Evolutionary conservation across 495 filamentous ascomycete genomes (phyloP).

Genomic region (Trichoderma gamsii): DNA sequence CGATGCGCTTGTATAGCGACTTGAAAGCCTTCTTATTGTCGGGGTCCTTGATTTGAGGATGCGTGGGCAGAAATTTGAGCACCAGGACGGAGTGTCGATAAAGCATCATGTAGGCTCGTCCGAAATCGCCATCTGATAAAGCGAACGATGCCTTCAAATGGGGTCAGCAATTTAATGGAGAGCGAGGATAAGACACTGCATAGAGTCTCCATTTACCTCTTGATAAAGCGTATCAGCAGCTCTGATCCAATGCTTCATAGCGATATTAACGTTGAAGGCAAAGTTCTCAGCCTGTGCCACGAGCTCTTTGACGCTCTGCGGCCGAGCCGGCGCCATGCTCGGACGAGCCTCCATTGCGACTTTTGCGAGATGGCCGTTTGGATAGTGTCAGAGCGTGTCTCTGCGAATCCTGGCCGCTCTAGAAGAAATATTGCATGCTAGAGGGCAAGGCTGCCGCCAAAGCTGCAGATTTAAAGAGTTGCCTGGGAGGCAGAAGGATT

Average conservation of each 20-base stretch:
- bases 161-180: neutral
- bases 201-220: conserved; percentile 51
- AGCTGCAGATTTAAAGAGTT: neutral
- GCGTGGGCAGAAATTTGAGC: conserved; percentile 51
- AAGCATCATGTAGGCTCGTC: conserved; percentile 80
- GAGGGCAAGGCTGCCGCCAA: neutral
- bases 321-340: conserved; percentile 27
- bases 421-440: neutral
- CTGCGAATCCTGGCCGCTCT: neutral
- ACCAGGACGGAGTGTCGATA: conserved; percentile 74
- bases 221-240: conserved; percentile 70
- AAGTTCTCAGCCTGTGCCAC: conserved; percentile 64
- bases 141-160: conserved; percentile 53
- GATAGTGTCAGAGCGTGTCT: conserved; percentile 18
- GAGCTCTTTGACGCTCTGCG: conserved; percentile 70
- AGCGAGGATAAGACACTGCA: neutral
- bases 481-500: conserved; percentile 4
- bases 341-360: conserved; percentile 14
- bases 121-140: conserved; percentile 73
- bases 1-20: conserved; percentile 25
- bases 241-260: conserved; percentile 73
- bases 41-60: conserved; percentile 59
- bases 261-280: conserved; percentile 68
- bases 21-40: conserved; percentile 27
- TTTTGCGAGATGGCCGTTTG: neutral